Conservation (phyloP, 768 basidiomycete genomes). For the Tulasnella sp. region DNA sequence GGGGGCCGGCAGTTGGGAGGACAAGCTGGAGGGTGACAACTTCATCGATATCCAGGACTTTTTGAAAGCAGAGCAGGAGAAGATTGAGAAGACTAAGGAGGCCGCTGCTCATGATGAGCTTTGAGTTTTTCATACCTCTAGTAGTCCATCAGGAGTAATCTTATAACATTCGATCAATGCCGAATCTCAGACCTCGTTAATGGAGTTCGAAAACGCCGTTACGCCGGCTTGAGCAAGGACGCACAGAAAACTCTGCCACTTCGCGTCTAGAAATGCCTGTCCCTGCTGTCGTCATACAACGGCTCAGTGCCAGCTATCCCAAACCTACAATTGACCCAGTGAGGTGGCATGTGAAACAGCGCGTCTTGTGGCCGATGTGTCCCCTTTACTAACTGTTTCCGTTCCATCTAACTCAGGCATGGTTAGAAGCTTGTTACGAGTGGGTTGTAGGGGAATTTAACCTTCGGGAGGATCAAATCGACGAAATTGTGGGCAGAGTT, state of each 20-base stretch:
- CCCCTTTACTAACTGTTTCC: not conserved
- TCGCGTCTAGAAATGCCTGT: conserved; percentile 2
- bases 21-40: too few relatives aligned
- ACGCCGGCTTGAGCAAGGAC: not conserved
- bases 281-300: not conserved
- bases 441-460: conserved; percentile 24
- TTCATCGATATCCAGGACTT: too few relatives aligned
- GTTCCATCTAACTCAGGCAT: conserved; percentile 39
- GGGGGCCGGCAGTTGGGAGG: not conserved
- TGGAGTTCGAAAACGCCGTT: too few relatives aligned
- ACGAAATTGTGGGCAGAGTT: conserved; percentile 43
- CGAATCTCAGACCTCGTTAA: too few relatives aligned
- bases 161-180: too few relatives aligned
- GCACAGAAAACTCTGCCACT: not conserved
- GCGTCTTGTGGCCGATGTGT: too few relatives aligned
- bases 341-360: too few relatives aligned
- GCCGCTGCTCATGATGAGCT: too few relatives aligned
- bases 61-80: too few relatives aligned
- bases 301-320: conserved; percentile 2
- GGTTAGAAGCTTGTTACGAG: conserved; percentile 55
- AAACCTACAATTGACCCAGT: conserved; percentile 14
- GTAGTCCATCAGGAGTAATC: too few relatives aligned
- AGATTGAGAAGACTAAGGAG: too few relatives aligned
- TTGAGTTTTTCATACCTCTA: too few relatives aligned
- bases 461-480: conserved; percentile 38